Evolutionary conservation across 75 land plant genomes (phyloP).

Genomic region (Isoetes taiwanensis): DNA sequence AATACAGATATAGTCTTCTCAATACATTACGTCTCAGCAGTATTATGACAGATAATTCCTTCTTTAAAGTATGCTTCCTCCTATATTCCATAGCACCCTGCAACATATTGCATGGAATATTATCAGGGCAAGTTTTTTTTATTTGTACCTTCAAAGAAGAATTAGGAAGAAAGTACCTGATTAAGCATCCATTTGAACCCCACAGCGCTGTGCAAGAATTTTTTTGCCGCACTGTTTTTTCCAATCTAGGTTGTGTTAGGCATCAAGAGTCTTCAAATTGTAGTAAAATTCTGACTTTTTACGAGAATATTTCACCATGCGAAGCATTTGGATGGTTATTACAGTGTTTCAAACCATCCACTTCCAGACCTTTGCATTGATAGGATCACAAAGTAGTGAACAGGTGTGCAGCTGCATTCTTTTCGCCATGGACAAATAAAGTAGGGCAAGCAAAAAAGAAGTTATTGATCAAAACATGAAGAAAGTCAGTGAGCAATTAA

Average conservation of each 20-base stretch:
- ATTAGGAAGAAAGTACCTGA: constrained; percentile 40
- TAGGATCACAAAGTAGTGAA: constrained; percentile 55
- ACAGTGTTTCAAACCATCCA: constrained; percentile 84
- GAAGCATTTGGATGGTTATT: constrained; percentile 70
- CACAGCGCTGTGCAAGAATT: constrained; percentile 73
- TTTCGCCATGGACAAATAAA: constrained; percentile 19
- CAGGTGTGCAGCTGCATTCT: constrained; percentile 72
- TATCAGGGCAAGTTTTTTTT: not conserved
- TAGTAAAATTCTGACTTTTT: constrained; percentile 24
- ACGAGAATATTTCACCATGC: constrained; percentile 63
- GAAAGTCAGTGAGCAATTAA: not conserved
- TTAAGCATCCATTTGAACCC: constrained; percentile 94
- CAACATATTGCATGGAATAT: constrained; percentile 5
- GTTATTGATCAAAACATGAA: not conserved
- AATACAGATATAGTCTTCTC: constrained; percentile 53
- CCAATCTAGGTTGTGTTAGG: constrained; percentile 69
- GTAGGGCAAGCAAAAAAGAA: not conserved
- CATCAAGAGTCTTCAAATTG: constrained; percentile 37
- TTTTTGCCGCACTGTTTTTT: constrained; percentile 61
- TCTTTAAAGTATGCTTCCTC: constrained; percentile 37
- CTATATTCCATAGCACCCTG: constrained; percentile 72
- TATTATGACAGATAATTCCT: constrained; percentile 49
- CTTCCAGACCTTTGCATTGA: constrained; percentile 87
- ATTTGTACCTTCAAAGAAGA: not conserved
- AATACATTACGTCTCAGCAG: constrained; percentile 61